Evolutionary conservation across 2,329 filamentous ascomycete genomes (phyloP), one percentile per base, ranked within the genome.

Genomic region (Aspergillus uvarum): DNA sequence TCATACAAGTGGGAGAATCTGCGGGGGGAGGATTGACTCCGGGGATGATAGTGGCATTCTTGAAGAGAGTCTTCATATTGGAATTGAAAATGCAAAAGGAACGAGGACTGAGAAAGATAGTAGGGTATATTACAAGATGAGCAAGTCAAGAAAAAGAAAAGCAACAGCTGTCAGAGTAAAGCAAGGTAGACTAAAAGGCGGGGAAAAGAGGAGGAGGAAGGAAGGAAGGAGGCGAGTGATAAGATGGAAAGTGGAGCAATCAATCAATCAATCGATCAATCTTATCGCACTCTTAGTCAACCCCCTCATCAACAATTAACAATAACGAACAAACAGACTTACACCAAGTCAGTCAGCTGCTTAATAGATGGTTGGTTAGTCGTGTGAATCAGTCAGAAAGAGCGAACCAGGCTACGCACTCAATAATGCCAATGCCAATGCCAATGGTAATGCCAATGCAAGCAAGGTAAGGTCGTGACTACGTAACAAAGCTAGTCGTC

Each of bases 1-100:
- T 65, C 65, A 81, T 72, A 52, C 59, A 63, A 16, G 59, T 57
- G 48, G 44, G 38, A 14, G 12, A 16, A 8, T 42, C 47, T 31
- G 55, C 19, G 5, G 49, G 22, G 16, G 59, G 47, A 14, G 48
- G 54, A 31, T 42, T 42, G 38, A 42, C 6, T 7, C 38, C 38
- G 4, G 59, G 58, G 56, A 62, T 24, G 21, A 67, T 51, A 24
- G 50, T 24, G 38, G 32, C 63, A 51, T 65, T 67, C 29, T 47
- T 61, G 49, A 61, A 67, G 52, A 66, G 55, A 12, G 60, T 66
- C 48, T 61, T 66, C 64, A 65, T 66, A 24, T 24, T 54, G 51
- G 21, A 10, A 16, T 22, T 54, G 51, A 24, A 14, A n/a, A 21
- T 35, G 12, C 5, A 35, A 2, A 5, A 19, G 10, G 11, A 5